Evolutionary conservation across 352 stramenopile species (phyloP).

Genomic region (Globisporangium paroecandrum): DNA sequence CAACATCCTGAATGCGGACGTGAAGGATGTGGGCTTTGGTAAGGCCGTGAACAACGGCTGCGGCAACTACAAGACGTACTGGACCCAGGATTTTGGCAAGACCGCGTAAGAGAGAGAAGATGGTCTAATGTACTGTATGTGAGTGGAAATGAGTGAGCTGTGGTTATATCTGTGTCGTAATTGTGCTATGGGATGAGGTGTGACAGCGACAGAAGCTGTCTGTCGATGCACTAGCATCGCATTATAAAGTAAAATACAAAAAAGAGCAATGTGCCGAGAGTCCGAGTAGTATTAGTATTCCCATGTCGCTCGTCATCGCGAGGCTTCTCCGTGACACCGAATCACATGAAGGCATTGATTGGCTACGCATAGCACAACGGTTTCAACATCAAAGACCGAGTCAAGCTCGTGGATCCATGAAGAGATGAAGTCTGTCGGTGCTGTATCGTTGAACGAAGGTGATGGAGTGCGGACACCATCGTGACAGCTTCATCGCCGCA

Average conservation of each 20-base stretch:
- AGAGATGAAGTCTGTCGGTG: neutral
- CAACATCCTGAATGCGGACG: constrained; percentile 39
- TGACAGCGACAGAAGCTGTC: neutral
- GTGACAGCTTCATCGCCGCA: neutral
- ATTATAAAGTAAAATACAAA: neutral
- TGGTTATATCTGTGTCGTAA: neutral
- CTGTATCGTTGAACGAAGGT: neutral
- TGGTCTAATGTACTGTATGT: neutral
- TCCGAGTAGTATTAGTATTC: neutral
- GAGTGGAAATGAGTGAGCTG: neutral
- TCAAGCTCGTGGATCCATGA: neutral
- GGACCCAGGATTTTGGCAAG: constrained; percentile 18
- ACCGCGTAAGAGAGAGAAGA: neutral
- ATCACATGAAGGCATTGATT: neutral
- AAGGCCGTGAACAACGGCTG: constrained; percentile 12
- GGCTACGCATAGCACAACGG: neutral
- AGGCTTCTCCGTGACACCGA: neutral
- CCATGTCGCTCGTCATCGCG: neutral
- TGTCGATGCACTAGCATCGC: neutral
- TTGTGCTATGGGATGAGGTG: neutral
- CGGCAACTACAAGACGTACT: constrained; percentile 15
- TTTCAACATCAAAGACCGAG: neutral
- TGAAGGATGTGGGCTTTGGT: constrained; percentile 15
- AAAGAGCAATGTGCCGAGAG: constrained; percentile 2
- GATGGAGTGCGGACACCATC: constrained; percentile 1